These are phyloP conservation scores for Blastocystis sp. DNA, from an alignment of 352 stramenopile genomes.

Conservation along the genomic window DNA sequence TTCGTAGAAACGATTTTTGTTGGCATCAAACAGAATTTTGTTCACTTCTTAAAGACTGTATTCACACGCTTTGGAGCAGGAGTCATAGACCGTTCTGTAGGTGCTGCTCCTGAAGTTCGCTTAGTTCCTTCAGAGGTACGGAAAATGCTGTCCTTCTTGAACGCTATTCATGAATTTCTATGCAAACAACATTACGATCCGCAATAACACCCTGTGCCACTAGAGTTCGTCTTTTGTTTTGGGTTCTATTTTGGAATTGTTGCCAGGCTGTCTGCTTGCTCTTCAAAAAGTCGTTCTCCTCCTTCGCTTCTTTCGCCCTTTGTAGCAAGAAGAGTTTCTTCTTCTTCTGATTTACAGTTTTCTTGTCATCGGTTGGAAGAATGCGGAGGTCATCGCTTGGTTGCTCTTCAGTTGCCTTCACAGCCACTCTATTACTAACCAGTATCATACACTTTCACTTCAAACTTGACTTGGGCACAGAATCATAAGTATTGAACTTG, in stretches of 20 bases:
- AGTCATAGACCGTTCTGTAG: slow-evolving; percentile 19
- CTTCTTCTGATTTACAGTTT: slow-evolving; percentile 45
- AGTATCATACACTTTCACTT: background rate
- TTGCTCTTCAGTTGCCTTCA: background rate
- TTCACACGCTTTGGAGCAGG: slow-evolving; percentile 17
- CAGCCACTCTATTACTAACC: background rate
- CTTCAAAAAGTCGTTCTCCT: slow-evolving; percentile 31
- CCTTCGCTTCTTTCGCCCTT: slow-evolving; percentile 21
- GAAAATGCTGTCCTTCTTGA: slow-evolving; percentile 53
- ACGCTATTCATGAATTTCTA: background rate
- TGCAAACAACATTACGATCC: background rate
- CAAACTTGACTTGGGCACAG: slow-evolving; percentile 4
- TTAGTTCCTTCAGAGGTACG: background rate
- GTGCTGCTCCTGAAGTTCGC: slow-evolving; percentile 13
- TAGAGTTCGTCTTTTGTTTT: slow-evolving; percentile 18
- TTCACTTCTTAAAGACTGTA: background rate
- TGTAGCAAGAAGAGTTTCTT: background rate
- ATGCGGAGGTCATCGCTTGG: background rate
- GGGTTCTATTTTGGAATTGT: slow-evolving; percentile 32
- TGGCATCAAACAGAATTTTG: background rate
- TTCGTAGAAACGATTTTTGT: background rate
- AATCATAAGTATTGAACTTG: slow-evolving; percentile 50
- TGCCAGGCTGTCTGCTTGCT: slow-evolving; percentile 45
- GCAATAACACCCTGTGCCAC: slow-evolving; percentile 22
- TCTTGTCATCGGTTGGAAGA: slow-evolving; percentile 46